These are phyloP conservation scores for Stagonosporopsis tanaceti DNA, from an alignment of 2,329 filamentous ascomycete species.

Conservation along the genomic window DNA sequence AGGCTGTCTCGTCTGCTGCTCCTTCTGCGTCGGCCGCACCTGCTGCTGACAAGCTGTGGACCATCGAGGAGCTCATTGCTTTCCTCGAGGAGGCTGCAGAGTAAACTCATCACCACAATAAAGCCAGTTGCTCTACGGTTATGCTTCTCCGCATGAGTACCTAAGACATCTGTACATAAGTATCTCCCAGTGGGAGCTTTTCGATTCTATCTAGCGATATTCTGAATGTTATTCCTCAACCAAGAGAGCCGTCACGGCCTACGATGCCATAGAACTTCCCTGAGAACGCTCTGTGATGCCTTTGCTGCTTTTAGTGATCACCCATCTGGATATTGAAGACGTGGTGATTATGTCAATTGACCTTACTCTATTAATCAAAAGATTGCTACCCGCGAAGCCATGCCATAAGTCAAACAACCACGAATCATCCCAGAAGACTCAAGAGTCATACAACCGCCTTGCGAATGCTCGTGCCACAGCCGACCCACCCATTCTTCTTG, in stretches of 20 bases:
- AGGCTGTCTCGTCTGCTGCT: neutral
- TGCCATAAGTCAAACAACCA: neutral
- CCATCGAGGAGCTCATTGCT: conserved; percentile 17
- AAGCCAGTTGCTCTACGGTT: conserved; percentile 4
- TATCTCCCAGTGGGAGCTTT: conserved; percentile 18
- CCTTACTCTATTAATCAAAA: neutral
- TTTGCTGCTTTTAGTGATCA: neutral
- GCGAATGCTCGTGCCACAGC: conserved; percentile 15
- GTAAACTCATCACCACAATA: conserved; percentile 6
- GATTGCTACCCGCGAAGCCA: neutral
- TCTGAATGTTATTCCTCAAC: conserved; percentile 16
- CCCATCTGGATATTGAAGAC: neutral
- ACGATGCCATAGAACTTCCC: neutral
- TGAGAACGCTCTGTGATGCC: neutral
- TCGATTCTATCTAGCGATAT: conserved; percentile 19
- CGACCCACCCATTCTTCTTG: conserved; percentile 9
- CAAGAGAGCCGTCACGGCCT: conserved; percentile 8
- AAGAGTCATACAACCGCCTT: conserved; percentile 15
- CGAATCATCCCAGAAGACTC: neutral
- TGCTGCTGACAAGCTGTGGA: conserved; percentile 20
- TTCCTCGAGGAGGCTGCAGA: conserved; percentile 19
- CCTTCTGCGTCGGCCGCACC: conserved; percentile 11
- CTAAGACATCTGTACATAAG: conserved; percentile 22
- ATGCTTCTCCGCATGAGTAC: conserved; percentile 13
- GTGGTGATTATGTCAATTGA: neutral